Base-by-base conservation (phyloP, 495 filamentous ascomycete species). In the Penicillium desertorum region DNA sequence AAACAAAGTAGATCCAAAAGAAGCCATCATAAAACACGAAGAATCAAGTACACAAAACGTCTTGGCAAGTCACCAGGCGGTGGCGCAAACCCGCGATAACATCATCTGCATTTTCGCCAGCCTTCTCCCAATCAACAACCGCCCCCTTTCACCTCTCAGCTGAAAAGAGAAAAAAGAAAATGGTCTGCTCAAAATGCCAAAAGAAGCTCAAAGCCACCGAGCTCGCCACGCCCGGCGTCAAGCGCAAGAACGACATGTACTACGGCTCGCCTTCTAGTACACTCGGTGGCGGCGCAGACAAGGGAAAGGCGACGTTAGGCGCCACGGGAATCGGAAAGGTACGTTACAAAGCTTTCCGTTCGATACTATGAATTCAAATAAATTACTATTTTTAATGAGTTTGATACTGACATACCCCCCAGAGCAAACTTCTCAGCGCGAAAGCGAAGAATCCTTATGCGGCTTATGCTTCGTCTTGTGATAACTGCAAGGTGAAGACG, bases 161-260 rank as follows among this genome's bases (percentile, higher is more conserved):
- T 16, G 12, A n/a, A 36, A 12, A 23, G 3, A 23, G 23, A 5
- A 14, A n/a, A n/a, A 37, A 29, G 75, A 57, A 47, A 82, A 88
- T 89, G 86, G 86, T 89, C 50, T 89, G 86, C 75, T 67, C 77
- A 52, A 87, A 86, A 77, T 89, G 86, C 62, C 76, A 83, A 60
- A 85, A 84, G 60, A 79, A 81, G 32, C 71, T 80, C 49, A 84
- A 85, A 71, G 67, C 74, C 45, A 88, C 86, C 20, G 76, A 83
- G 27, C 81, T 89, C 45, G 84, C 84, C 56, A 88, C 86, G 1
- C 86, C 86, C 0, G 79, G 78, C 32, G 86, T 89, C 61, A 88
- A 89, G 68, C 83, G 81, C 68, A 88, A 86, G 72, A 82, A 71
- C 66, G 86, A 89, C 37, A 83, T 88, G 77, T 89, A 89, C 75